Base-by-base conservation (phyloP, 805 yeast genomes). In the Cyberlindnera saturnus region DNA sequence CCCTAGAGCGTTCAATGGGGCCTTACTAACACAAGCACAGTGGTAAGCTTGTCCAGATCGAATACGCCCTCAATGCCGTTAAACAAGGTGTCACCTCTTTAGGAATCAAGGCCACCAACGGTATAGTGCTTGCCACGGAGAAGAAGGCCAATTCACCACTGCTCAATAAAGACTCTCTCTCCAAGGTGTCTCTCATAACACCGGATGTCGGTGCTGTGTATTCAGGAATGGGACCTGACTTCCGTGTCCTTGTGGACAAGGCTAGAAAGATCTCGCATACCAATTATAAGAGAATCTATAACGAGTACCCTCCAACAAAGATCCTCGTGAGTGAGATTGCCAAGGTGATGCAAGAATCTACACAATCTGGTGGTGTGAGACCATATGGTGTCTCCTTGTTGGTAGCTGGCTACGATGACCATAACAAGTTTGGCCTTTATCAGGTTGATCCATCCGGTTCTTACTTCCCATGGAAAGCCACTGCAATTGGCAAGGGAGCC, bases 181-280 rank as follows among this genome's bases (percentile, higher is more conserved):
- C 83, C 40, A 93, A 93, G 62, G 81, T 93, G 32, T 83, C 86
- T 39, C 66, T 77, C 48, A 77, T 93, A 57, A 89, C 99, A 5
- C 98, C 99, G 32, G 89, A 93, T 62, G 86, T 91, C 55, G 99
- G 97, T 45, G 88, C 93, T 75, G 90, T 95, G 4, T 93, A 93
- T 66, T 76, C 96, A 6, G 99, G 99, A 16, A 90, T 93, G 98
- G 98, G 98, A 20, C 99, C 99, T 18, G 99, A 93, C 64, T 93
- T 86, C 70, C 77, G 99, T 51, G 96, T 93, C 14, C 75, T 93
- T 30, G 88, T 90, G 40, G 98, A 93, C 67, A 85, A 85, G 64
- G 88, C 98, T 10, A 80, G 99, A 57, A 90, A 88, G 65, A 81
- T 86, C 46, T 86, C 97, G 36, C 98, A 93, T 64, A 82, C 96